These are phyloP conservation scores for Fusarium setosum DNA, from an alignment of 2,329 filamentous ascomycete genomes.

Conservation along the genomic window DNA sequence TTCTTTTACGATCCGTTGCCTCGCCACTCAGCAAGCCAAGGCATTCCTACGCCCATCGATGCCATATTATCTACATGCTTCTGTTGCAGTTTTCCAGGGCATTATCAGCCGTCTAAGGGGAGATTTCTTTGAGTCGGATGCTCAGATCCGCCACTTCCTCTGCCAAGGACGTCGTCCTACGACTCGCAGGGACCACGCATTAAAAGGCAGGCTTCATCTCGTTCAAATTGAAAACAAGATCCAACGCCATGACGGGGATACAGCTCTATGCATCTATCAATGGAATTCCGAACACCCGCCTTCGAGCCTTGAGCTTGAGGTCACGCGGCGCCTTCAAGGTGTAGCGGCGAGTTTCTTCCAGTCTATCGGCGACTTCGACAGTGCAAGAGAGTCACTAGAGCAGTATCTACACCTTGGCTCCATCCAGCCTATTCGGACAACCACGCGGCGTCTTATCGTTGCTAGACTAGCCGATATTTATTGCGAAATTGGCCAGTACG, in stretches of 20 bases:
- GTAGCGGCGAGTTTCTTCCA: constrained; percentile 40
- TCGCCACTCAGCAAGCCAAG: constrained; percentile 26
- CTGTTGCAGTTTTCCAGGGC: constrained; percentile 40
- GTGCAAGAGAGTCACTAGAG: constrained; percentile 40
- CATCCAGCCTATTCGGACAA: constrained; percentile 35
- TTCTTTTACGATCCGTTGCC: constrained; percentile 27
- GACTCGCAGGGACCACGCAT: constrained; percentile 35
- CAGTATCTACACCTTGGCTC: constrained; percentile 38
- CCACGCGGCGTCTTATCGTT: constrained; percentile 38
- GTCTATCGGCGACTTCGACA: constrained; percentile 40
- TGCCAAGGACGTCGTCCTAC: constrained; percentile 12
- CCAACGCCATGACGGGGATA: constrained; percentile 37
- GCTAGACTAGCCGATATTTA: constrained; percentile 41
- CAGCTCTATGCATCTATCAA: constrained; percentile 38
- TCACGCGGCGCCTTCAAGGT: constrained; percentile 41
- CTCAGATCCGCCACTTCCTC: neutral
- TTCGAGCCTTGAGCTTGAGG: constrained; percentile 41
- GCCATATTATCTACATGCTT: constrained; percentile 42
- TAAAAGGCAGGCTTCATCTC: constrained; percentile 42
- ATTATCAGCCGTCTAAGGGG: constrained; percentile 36
- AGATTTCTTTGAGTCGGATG: constrained; percentile 29
- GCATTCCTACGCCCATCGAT: constrained; percentile 33
- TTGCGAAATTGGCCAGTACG: constrained; percentile 38
- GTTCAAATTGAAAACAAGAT: constrained; percentile 45
- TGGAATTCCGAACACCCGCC: constrained; percentile 37